These are phyloP conservation scores for Kodamaea sp. DNA, from an alignment of 1,139 yeast genomes.

Conservation along the genomic window DNA sequence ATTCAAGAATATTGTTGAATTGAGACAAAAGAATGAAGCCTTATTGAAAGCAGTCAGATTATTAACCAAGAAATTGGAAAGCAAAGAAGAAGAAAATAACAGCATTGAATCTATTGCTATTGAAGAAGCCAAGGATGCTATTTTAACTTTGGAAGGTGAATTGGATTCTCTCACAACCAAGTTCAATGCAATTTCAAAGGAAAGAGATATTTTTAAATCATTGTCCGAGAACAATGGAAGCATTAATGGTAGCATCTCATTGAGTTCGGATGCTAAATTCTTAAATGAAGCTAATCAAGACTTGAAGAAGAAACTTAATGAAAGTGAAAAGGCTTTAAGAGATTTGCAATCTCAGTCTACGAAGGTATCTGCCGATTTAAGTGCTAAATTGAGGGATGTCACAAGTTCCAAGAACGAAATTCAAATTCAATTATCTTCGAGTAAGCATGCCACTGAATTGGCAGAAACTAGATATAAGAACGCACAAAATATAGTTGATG, in stretches of 20 bases:
- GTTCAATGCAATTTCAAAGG: constrained; percentile 52
- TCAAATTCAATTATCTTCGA: constrained; percentile 26
- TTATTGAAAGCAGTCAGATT: constrained; percentile 64
- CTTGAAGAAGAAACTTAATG: constrained; percentile 26
- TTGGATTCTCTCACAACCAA: constrained; percentile 48
- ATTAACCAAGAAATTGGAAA: constrained; percentile 67
- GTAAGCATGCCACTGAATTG: constrained; percentile 32
- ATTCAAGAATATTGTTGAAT: constrained; percentile 62
- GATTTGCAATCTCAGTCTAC: constrained; percentile 30
- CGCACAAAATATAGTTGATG: constrained; percentile 24
- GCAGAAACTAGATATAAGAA: constrained; percentile 33
- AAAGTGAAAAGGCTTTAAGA: constrained; percentile 27
- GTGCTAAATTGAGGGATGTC: constrained; percentile 25
- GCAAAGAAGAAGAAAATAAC: constrained; percentile 38
- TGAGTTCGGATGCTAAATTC: constrained; percentile 18
- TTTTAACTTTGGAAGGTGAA: constrained; percentile 62
- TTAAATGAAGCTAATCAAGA: constrained; percentile 29
- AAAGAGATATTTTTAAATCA: constrained; percentile 62
- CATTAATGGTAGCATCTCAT: constrained; percentile 6
- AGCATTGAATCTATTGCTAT: constrained; percentile 56
- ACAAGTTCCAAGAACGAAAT: constrained; percentile 31
- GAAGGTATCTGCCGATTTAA: constrained; percentile 23
- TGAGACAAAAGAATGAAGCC: constrained; percentile 72
- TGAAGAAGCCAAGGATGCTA: constrained; percentile 75
- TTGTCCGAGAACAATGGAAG: constrained; percentile 19